Conservation (phyloP, 345 rosid genomes). For the Litchi chinensis region DNA sequence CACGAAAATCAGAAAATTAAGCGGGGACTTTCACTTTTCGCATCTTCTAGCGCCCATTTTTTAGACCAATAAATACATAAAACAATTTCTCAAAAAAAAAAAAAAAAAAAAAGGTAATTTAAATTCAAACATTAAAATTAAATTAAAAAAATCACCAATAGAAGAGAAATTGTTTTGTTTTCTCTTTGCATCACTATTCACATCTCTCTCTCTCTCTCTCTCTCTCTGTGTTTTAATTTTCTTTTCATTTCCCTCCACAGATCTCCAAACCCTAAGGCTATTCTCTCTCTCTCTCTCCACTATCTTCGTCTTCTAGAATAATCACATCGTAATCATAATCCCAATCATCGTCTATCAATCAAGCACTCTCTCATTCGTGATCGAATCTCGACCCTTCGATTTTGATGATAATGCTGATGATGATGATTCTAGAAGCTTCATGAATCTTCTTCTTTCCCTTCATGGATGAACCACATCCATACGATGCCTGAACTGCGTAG, state of each 20-base stretch:
- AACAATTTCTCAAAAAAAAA: background rate
- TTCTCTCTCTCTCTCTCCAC: background rate
- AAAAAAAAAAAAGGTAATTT: background rate
- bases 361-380: background rate
- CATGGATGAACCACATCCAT: conserved; percentile 30
- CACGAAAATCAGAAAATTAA: background rate
- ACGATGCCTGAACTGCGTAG: conserved; percentile 60
- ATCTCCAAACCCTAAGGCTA: conserved; percentile 39
- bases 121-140: background rate
- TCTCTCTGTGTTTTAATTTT: background rate
- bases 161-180: background rate
- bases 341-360: background rate
- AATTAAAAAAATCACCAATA: background rate
- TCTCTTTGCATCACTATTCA: background rate
- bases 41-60: background rate
- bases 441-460: conserved; percentile 24
- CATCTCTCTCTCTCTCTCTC: background rate
- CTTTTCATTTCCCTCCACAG: conserved; percentile 40
- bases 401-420: no score
- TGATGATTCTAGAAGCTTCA: conserved; percentile 46
- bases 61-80: background rate
- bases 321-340: background rate
- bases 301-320: conserved; percentile 1
- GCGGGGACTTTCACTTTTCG: background rate
- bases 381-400: conserved; percentile 5